Evolutionary conservation across 2,329 filamentous ascomycete species (phyloP), one percentile per base, ranked within the genome.

Genomic region (Neonectria ditissima): DNA sequence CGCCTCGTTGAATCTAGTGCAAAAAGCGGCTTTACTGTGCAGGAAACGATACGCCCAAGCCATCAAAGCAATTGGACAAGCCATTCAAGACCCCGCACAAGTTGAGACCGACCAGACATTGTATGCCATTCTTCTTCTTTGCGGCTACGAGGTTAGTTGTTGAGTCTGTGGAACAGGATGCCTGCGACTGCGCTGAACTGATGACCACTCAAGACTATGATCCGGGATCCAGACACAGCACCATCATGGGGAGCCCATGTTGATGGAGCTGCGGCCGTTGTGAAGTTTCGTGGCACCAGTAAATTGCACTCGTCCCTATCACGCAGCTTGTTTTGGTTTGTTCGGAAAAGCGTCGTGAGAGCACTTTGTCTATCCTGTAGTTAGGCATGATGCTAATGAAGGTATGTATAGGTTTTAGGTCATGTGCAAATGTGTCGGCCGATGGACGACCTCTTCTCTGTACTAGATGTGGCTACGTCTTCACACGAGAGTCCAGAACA

Each of bases 101-200:
- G 50, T 48, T 6, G 14, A 18, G 3, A 34, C 39, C n/a, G 44
- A 63, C n/a, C 51, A 59, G 22, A 57, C 60, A 2, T 32, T 63
- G 22, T 66, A 66, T 39, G 59, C 63, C 10, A 37, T 63, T 32
- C 59, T 66, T 43, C 59, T 63, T 6, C 24, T 66, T 11, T 48
- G 51, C 37, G 59, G 59, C 14, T 63, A 66, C 34, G 63, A 66
- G 59, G 63, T 63, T 18, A 48, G 63, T 63, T 45, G 14, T 28
- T 13, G 24, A 16, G 4, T 16, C 45, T 20, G 5, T 24, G 20
- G 14, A 24, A 24, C 13, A 16, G 5, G 26, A 8, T 28, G 26
- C 9, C 9, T 24, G 5, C 11, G 6, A 24, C 11, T 37, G 41
- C 26, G 10, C 55, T 47, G 22, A 59, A 37, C 47, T 39, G 28